Conservation (phyloP, 768 basidiomycete genomes). For the Saitozyma podzolica region DNA sequence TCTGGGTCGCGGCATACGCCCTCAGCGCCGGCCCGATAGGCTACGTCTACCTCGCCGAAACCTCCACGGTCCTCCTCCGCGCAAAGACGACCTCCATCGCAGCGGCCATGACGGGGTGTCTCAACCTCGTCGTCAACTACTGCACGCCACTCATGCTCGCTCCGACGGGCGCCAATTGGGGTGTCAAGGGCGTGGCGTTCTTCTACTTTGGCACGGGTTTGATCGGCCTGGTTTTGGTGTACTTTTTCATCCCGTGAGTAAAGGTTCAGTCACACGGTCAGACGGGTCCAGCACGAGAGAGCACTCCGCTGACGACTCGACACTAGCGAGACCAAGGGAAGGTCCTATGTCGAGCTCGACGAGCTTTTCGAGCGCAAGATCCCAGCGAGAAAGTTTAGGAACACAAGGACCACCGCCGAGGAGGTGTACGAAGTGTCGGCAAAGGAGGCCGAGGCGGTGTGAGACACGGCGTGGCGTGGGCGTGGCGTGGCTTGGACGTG, state of each 20-base stretch:
- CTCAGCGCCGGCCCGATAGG: conserved; percentile 17
- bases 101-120: conserved; percentile 2
- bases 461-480: too few relatives aligned
- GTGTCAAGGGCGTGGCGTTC: conserved; percentile 17
- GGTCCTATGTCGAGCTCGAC: conserved; percentile 29
- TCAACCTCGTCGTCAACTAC: conserved; percentile 4
- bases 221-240: background rate
- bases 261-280: background rate
- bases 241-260: conserved; percentile 3
- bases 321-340: conserved; percentile 12
- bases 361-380: conserved; percentile 36
- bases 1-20: conserved; percentile 11
- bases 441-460: too few relatives aligned
- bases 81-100: conserved; percentile 21
- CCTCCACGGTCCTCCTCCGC: conserved; percentile 14
- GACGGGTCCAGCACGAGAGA: background rate
- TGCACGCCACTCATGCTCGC: conserved; percentile 11
- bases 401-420: background rate
- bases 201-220: conserved; percentile 4
- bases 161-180: conserved; percentile 3
- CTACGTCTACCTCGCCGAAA: conserved; percentile 17
- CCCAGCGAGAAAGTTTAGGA: conserved; percentile 30
- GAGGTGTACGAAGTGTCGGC: background rate
- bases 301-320: conserved; percentile 1
- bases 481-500: too few relatives aligned